Conservation (phyloP, 306 rosid genomes). For the Sindora glabra region DNA sequence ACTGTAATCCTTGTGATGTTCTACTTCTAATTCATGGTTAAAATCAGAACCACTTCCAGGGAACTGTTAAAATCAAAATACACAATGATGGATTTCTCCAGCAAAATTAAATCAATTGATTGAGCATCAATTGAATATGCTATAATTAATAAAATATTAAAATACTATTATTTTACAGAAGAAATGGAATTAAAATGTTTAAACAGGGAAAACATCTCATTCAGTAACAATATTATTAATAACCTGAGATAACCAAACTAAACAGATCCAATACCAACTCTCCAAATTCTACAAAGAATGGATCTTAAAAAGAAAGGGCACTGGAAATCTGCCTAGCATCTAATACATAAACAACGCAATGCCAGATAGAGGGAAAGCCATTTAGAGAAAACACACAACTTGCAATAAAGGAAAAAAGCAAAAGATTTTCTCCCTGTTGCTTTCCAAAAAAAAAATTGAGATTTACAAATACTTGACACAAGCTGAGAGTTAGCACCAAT, state of each 20-base stretch:
- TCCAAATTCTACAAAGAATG: not conserved
- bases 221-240: not conserved
- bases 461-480: too few relatives aligned
- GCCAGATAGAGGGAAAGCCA: not conserved
- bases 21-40: conserved; percentile 60
- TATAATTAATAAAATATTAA: not conserved
- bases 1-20: conserved; percentile 58
- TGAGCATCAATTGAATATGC: not conserved
- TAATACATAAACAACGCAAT: not conserved
- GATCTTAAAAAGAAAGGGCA: not conserved
- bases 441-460: too few relatives aligned
- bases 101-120: not conserved
- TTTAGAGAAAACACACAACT: not conserved
- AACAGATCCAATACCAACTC: not conserved
- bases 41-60: conserved; percentile 54
- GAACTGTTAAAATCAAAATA: conserved; percentile 45
- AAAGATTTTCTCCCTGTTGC: not conserved
- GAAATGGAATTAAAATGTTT: too few relatives aligned
- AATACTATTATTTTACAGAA: not conserved
- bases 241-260: not conserved
- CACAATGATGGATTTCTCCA: not conserved
- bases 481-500: too few relatives aligned
- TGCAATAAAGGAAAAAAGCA: too few relatives aligned
- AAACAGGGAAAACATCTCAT: too few relatives aligned
- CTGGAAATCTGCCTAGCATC: not conserved